phyloP scores from a whole-genome alignment of 1,284 basidiomycete genomes.

The Lignosus rhinocerotis region DNA sequence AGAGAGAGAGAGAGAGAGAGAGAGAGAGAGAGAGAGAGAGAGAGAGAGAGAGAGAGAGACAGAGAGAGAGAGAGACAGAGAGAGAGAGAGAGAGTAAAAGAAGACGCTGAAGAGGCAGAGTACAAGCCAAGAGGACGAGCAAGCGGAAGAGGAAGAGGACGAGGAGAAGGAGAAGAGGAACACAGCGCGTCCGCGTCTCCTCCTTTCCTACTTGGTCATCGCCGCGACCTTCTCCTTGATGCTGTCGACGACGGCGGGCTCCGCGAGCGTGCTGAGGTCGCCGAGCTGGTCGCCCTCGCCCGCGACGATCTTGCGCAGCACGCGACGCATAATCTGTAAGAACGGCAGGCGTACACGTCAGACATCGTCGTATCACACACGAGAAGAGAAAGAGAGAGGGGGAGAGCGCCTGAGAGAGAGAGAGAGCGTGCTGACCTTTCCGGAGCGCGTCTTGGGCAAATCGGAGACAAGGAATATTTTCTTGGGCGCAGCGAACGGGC shows the following conservation, averaged over 20 bases:
- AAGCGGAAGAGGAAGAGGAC: neutral
- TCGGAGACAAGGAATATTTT: conserved; percentile 86
- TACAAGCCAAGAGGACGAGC: too few species aligned
- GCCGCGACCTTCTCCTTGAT: conserved; percentile 76
- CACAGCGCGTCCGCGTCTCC: neutral
- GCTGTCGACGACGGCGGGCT: conserved; percentile 79
- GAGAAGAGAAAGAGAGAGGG: neutral
- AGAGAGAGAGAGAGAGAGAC: too few species aligned
- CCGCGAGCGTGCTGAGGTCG: conserved; percentile 89
- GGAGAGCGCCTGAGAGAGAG: neutral
- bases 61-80: too few species aligned
- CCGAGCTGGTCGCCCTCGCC: conserved; percentile 93
- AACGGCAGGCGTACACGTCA: neutral
- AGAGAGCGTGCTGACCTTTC: conserved; percentile 66
- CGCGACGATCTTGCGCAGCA: conserved; percentile 93
- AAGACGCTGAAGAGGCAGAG: too few species aligned
- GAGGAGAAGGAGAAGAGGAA: too few species aligned
- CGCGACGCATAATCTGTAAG: conserved; percentile 83
- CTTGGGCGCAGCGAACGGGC: conserved; percentile 95
- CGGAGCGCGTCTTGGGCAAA: conserved; percentile 95
- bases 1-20: too few species aligned
- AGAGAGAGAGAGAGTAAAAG: too few species aligned
- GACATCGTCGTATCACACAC: neutral
- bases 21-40: too few species aligned
- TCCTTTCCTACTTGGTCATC: neutral